These are phyloP conservation scores for Raddia distichophylla DNA, from an alignment of 176 grass and related monocot species.

Conservation along the genomic window DNA sequence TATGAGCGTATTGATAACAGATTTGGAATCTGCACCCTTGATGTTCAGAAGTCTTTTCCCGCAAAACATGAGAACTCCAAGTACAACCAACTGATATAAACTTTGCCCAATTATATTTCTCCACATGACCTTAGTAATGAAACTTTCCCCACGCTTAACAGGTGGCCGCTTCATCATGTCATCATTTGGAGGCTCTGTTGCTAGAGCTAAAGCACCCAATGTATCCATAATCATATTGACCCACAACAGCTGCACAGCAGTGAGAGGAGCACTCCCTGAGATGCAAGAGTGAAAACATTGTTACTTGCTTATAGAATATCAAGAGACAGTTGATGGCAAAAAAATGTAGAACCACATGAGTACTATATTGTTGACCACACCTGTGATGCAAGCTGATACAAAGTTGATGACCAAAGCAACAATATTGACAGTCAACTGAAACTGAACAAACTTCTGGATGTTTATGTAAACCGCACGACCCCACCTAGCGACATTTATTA, in stretches of 20 bases:
- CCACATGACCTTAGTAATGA: conserved; percentile 95
- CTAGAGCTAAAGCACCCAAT: conserved; percentile 86
- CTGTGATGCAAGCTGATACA: conserved; percentile 78
- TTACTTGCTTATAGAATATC: background rate
- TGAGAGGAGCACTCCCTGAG: conserved; percentile 82
- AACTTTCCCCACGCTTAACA: conserved; percentile 62
- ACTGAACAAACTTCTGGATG: conserved; percentile 96
- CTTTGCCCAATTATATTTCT: conserved; percentile 91
- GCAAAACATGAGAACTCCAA: conserved; percentile 74
- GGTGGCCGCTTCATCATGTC: conserved; percentile 90
- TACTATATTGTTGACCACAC: conserved; percentile 22
- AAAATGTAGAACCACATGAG: background rate
- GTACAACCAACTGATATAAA: conserved; percentile 78
- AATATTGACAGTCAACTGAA: conserved; percentile 91
- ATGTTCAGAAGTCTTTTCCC: conserved; percentile 71
- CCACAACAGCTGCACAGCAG: conserved; percentile 94
- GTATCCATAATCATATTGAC: conserved; percentile 99
- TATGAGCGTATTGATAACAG: conserved; percentile 76
- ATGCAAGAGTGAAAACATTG: conserved; percentile 18
- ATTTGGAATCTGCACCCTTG: conserved; percentile 61
- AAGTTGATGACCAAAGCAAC: conserved; percentile 88
- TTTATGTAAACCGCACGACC: conserved; percentile 89
- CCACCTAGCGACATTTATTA: conserved; percentile 77
- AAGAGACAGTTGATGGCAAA: background rate
- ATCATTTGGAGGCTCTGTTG: conserved; percentile 90